A percentile compares a stretch with the other conserved stretches of the same genome.
Conservation (phyloP, 2,329 filamentous ascomycete species). For the Phaeosphaeriaceae sp. region DNA sequence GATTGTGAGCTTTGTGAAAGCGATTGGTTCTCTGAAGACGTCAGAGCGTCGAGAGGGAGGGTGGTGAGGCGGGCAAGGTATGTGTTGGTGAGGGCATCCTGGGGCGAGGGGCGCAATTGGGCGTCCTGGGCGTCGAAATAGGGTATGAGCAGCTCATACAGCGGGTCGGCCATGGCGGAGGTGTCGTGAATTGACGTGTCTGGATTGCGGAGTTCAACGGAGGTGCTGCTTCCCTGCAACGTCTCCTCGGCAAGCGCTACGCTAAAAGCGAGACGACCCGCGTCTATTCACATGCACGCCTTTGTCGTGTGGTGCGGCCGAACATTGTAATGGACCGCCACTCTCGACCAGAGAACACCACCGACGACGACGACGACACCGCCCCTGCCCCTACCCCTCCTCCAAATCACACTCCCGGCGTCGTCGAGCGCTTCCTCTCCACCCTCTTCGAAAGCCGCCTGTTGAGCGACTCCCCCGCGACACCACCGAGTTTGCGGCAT, state of each 20-base stretch:
- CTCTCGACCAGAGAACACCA: neutral
- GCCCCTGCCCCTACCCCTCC: conserved; percentile 1
- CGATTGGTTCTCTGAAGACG: conserved; percentile 76
- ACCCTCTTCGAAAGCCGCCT: conserved; percentile 33
- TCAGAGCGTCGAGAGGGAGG: conserved; percentile 76
- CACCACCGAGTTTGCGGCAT: conserved; percentile 21
- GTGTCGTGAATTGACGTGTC: neutral
- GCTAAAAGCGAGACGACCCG: conserved; percentile 8
- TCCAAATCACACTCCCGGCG: neutral
- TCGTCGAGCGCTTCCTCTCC: conserved; percentile 29
- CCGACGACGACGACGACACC: conserved; percentile 9
- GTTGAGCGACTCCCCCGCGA: conserved; percentile 20
- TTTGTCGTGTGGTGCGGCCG: conserved; percentile 6
- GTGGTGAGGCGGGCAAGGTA: conserved; percentile 83
- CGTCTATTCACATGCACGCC: conserved; percentile 23
- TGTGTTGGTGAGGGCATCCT: conserved; percentile 64
- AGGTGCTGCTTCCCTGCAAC: conserved; percentile 16
- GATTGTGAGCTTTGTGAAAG: conserved; percentile 84
- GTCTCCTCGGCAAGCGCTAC: conserved; percentile 10
- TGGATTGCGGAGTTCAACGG: conserved; percentile 18
- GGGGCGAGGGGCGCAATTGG: conserved; percentile 49
- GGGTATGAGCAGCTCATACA: conserved; percentile 76
- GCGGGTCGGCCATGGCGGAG: conserved; percentile 60
- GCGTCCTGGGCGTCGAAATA: conserved; percentile 60
- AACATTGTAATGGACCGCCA: conserved; percentile 17